Evolutionary conservation across 495 filamentous ascomycete species (phyloP), one percentile per base, ranked within the genome.

Genomic region (Pseudoneurospora amorphoporcata): DNA sequence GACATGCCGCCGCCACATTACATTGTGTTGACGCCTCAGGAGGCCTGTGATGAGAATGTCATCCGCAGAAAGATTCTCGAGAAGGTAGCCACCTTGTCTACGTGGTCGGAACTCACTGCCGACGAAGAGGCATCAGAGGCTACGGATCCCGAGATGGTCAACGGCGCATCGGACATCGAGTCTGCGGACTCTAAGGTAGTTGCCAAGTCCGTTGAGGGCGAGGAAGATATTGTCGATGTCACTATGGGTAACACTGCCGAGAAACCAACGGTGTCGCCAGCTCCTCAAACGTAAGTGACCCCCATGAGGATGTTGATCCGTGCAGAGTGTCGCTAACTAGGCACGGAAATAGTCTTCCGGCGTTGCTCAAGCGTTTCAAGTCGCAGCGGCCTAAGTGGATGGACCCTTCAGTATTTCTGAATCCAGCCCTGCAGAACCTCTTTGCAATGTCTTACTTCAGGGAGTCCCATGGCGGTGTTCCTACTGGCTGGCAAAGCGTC

Each of bases 141-240:
- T 41, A 83, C 82, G 69, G 92, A 93, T 73, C 87, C 89, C 0
- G 93, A 96, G 75, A 86, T 91, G 16, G 87, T 94, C 38, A 83
- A 92, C 8, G 90, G 87, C 37, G 87, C 89, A 41, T 94, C 94
- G 29, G 93, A 95, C 79, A 88, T 86, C 2, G 88, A 92, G 72
- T 92, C 88, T 16, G 85, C 89, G 3, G 92, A 91, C 73, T 86
- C 88, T 8, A 90, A 89, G 75, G 84, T 97, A 68, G 86, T 91
- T 74, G 90, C 91, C 29, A 84, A 83, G 69, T 97, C 94, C 8
- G 89, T 97, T 12, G 91, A 94, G 74, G 93, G 92, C 6, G 95
- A 97, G 79, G 94, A 97, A 74, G 93, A 92, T 69, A 89, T 97
- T 74, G 93, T 98, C 4, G 92, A 98, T 78, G 90, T 99, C 32